Conservation (phyloP, 2,329 filamentous ascomycete genomes). For the Achaetomium macrosporum region DNA sequence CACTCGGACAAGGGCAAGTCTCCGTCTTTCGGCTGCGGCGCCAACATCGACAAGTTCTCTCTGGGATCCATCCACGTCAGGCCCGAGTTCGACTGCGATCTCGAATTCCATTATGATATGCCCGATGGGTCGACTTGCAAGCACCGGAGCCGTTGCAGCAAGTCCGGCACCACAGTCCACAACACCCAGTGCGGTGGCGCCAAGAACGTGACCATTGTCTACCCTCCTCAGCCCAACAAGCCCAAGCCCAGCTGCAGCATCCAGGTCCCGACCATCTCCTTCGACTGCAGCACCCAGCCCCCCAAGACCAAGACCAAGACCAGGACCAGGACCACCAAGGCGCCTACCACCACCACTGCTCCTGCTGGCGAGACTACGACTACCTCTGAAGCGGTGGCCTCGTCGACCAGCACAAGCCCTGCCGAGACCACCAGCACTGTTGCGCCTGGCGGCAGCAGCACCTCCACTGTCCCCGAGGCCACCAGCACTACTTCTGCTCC, state of each 20-base stretch:
- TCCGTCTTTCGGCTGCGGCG: conserved; percentile 52
- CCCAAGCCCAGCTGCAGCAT: conserved; percentile 59
- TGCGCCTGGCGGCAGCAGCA: conserved; percentile 8
- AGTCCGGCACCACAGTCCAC: conserved; percentile 61
- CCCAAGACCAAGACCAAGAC: conserved; percentile 26
- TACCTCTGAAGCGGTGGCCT: conserved; percentile 9
- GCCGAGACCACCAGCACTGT: conserved; percentile 25
- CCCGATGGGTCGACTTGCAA: conserved; percentile 76
- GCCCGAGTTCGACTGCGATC: conserved; percentile 66
- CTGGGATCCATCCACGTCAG: conserved; percentile 68
- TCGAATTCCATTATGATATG: conserved; percentile 87
- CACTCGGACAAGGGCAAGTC: conserved; percentile 39
- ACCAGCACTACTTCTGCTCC: conserved; percentile 1
- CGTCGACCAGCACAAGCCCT: conserved; percentile 18
- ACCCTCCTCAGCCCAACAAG: conserved; percentile 52
- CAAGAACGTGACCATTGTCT: conserved; percentile 68
- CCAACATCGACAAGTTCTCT: conserved; percentile 59
- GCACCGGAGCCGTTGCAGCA: conserved; percentile 63
- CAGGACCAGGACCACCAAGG: conserved; percentile 24
- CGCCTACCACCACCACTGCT: conserved; percentile 5
- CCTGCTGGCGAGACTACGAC: conserved; percentile 9
- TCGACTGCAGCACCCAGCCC: conserved; percentile 55
- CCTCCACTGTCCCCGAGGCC: not conserved
- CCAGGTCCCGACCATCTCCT: conserved; percentile 67
- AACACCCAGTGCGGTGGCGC: conserved; percentile 94